These are phyloP conservation scores for Starmerella sp. DNA, from an alignment of 805 yeast species.

Conservation along the genomic window DNA sequence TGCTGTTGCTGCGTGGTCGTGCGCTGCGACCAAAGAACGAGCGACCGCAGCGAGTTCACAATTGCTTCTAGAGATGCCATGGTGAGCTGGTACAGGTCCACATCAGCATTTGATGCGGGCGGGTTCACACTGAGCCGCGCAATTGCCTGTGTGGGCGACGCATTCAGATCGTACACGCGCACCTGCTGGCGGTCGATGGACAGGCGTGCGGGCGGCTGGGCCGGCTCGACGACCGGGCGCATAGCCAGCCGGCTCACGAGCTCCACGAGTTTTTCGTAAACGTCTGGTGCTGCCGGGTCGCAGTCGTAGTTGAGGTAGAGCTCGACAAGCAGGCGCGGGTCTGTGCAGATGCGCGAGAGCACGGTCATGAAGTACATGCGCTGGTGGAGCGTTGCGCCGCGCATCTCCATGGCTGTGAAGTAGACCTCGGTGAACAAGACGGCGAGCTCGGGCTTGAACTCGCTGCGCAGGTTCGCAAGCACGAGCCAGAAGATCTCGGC, in stretches of 20 bases:
- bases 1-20: slow-evolving; percentile 25
- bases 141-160: slow-evolving; percentile 67
- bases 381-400: slow-evolving; percentile 84
- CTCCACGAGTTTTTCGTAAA: slow-evolving; percentile 73
- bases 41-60: slow-evolving; percentile 69
- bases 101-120: slow-evolving; percentile 28
- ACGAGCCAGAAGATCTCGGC: slow-evolving; percentile 89
- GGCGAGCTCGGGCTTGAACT: slow-evolving; percentile 86
- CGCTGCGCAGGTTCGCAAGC: slow-evolving; percentile 68
- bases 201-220: slow-evolving; percentile 42
- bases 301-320: slow-evolving; percentile 93
- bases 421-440: slow-evolving; percentile 88
- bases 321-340: slow-evolving; percentile 84
- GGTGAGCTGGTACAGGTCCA: slow-evolving; percentile 74
- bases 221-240: slow-evolving; percentile 59
- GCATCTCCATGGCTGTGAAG: slow-evolving; percentile 87
- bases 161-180: slow-evolving; percentile 54
- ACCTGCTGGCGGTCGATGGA: slow-evolving; percentile 38
- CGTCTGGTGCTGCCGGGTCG: slow-evolving; percentile 60
- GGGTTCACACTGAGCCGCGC: slow-evolving; percentile 35
- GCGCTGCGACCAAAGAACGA: slow-evolving; percentile 78
- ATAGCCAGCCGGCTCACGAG: slow-evolving; percentile 63
- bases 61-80: slow-evolving; percentile 69
- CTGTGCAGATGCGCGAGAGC: slow-evolving; percentile 72
- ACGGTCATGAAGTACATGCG: slow-evolving; percentile 74